phyloP scores from a whole-genome alignment of 169 alveolate species.

The Eimeria praecox region DNA sequence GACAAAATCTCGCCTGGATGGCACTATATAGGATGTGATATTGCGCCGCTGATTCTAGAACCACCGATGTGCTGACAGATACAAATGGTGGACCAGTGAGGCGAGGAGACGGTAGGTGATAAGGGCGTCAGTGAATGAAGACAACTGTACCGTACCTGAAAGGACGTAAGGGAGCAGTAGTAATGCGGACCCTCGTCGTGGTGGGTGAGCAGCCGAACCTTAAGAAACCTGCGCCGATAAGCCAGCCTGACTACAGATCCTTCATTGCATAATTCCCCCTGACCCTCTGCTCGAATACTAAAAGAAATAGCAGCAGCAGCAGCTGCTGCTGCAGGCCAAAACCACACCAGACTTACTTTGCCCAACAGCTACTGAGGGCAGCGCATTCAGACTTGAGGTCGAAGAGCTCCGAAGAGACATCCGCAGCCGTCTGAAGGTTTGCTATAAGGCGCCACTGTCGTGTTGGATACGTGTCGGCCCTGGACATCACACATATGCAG shows the following conservation, averaged over 20 bases:
- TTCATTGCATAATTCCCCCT: neutral
- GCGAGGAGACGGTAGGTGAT: neutral
- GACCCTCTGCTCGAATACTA: neutral
- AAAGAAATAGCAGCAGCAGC: neutral
- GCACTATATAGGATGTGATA: neutral
- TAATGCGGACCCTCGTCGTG: constrained; percentile 89
- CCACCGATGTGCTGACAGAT: neutral
- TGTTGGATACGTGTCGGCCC: constrained; percentile 89
- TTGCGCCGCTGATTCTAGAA: neutral
- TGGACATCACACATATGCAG: constrained; percentile 38
- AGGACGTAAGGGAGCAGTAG: constrained; percentile 90
- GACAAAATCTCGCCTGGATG: neutral
- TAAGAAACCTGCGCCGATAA: constrained; percentile 84
- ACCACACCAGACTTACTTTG: constrained; percentile 35
- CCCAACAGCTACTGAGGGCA: constrained; percentile 82
- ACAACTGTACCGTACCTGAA: constrained; percentile 75
- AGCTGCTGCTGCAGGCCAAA: neutral
- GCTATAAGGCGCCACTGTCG: constrained; percentile 89
- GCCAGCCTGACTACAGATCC: neutral
- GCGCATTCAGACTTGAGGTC: constrained; percentile 87
- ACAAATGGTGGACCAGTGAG: neutral
- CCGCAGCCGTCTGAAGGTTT: constrained; percentile 87
- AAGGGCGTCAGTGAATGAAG: neutral
- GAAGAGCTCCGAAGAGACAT: constrained; percentile 88
- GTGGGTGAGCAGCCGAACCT: constrained; percentile 89